A percentile compares a stretch with the other conserved stretches of the same genome.
Conservation (phyloP, 176 grass and related monocot species). For the Bothriochloa decipiens region DNA sequence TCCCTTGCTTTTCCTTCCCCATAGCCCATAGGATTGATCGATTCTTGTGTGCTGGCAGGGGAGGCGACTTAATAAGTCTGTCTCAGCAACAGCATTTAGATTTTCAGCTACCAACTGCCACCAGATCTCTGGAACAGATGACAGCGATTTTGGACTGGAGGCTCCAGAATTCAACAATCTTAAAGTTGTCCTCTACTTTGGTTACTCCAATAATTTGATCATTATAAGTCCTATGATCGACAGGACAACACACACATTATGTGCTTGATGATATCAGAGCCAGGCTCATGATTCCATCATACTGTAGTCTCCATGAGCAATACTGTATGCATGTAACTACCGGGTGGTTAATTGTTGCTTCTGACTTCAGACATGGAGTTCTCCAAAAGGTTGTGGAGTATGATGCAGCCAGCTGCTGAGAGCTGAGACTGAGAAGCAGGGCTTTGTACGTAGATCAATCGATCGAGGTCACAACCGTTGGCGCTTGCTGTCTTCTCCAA, state of each 20-base stretch:
- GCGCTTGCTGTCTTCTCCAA: no score
- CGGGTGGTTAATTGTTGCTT: no score
- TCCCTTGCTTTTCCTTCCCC: neutral
- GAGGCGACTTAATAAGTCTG: neutral
- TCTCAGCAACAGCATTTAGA: neutral
- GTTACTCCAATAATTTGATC: neutral
- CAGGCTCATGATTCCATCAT: neutral
- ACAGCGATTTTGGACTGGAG: neutral
- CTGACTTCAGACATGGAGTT: no score
- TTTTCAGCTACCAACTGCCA: conserved; percentile 19
- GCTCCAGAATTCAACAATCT: neutral
- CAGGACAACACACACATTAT: neutral
- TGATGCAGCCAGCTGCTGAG: no score
- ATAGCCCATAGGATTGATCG: neutral
- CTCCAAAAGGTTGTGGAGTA: no score
- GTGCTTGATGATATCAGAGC: neutral
- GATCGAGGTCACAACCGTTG: no score
- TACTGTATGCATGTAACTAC: no score
- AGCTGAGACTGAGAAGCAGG: no score
- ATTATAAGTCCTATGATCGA: neutral
- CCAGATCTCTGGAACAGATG: neutral
- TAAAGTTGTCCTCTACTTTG: neutral
- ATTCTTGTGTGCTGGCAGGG: neutral
- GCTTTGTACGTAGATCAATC: no score
- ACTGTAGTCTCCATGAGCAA: no score